These are phyloP conservation scores for Solanum clarkiae DNA, from an alignment of 257 asterid species.

Conservation along the genomic window DNA sequence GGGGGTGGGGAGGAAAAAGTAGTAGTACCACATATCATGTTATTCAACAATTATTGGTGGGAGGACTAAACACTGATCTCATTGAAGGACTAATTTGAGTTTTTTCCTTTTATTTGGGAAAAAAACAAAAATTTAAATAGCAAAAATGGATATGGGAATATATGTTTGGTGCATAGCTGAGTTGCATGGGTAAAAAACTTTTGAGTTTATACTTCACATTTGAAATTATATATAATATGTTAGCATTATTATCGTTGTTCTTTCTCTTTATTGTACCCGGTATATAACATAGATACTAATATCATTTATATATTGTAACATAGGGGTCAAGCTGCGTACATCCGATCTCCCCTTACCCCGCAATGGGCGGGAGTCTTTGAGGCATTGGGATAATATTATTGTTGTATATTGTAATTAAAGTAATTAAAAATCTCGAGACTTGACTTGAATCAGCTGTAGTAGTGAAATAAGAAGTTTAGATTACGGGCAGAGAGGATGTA, in stretches of 20 bases:
- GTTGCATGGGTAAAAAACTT: background rate
- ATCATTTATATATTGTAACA: too few species aligned
- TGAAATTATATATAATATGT: background rate
- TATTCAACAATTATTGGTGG: slow-evolving; percentile 31
- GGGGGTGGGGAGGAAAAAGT: background rate
- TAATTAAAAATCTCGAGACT: too few species aligned
- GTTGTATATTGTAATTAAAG: too few species aligned
- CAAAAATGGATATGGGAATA: background rate
- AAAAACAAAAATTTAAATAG: background rate
- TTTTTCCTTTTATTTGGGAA: background rate
- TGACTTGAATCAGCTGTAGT: too few species aligned
- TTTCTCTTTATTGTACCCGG: background rate
- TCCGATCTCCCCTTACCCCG: too few species aligned
- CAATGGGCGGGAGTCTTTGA: too few species aligned
- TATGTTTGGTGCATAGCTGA: background rate
- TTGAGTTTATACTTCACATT: background rate
- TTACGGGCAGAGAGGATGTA: too few species aligned
- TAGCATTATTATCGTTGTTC: rapidly evolving
- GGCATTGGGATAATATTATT: too few species aligned
- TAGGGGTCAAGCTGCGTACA: too few species aligned
- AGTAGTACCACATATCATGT: slow-evolving; percentile 7
- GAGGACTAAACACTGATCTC: slow-evolving; percentile 10
- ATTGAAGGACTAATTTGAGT: background rate
- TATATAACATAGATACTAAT: too few species aligned
- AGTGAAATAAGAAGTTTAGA: too few species aligned